A percentile compares a stretch with the other conserved stretches of the same genome.
Evolutionary conservation across 495 filamentous ascomycete genomes (phyloP).

Genomic region (Glonium stellatum): DNA sequence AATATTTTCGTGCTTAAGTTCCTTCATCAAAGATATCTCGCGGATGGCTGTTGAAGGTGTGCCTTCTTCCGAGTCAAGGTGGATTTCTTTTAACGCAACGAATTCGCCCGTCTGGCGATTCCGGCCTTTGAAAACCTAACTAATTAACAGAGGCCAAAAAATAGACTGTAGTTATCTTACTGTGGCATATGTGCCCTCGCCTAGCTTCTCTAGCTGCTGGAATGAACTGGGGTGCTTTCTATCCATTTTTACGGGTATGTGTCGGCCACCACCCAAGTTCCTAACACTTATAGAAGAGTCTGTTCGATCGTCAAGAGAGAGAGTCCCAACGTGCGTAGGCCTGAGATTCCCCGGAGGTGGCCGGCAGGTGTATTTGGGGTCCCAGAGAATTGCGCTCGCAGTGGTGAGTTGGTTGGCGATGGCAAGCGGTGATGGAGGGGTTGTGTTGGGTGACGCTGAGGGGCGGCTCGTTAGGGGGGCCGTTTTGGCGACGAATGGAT

Average conservation of each 20-base stretch:
- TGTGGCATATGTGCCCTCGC: conserved; percentile 97
- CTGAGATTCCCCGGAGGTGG: conserved; percentile 33
- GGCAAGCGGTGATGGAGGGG: conserved; percentile 28
- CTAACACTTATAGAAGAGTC: conserved; percentile 38
- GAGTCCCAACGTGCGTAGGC: conserved; percentile 38
- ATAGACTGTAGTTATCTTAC: conserved; percentile 42
- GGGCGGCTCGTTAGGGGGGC: conserved; percentile 16
- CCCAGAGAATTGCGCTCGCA: conserved; percentile 38
- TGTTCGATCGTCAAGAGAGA: conserved; percentile 33
- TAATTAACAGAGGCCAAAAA: background rate
- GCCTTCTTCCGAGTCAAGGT: conserved; percentile 93
- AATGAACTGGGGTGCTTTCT: conserved; percentile 82
- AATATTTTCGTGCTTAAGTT: conserved; percentile 93
- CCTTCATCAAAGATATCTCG: conserved; percentile 91
- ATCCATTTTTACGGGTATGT: conserved; percentile 56
- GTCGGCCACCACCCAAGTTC: conserved; percentile 33
- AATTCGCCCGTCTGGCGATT: conserved; percentile 39
- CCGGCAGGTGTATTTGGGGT: conserved; percentile 35
- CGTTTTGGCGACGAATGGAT: conserved; percentile 20
- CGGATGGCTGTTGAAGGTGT: conserved; percentile 93
- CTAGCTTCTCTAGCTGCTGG: conserved; percentile 97
- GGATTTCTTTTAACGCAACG: conserved; percentile 96
- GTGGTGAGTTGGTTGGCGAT: conserved; percentile 37
- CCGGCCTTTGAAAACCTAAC: conserved; percentile 41
- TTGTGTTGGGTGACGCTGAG: conserved; percentile 19